phyloP scores from a whole-genome alignment of 1,284 basidiomycete species.

The Apiotrichum akiyoshidainum region DNA sequence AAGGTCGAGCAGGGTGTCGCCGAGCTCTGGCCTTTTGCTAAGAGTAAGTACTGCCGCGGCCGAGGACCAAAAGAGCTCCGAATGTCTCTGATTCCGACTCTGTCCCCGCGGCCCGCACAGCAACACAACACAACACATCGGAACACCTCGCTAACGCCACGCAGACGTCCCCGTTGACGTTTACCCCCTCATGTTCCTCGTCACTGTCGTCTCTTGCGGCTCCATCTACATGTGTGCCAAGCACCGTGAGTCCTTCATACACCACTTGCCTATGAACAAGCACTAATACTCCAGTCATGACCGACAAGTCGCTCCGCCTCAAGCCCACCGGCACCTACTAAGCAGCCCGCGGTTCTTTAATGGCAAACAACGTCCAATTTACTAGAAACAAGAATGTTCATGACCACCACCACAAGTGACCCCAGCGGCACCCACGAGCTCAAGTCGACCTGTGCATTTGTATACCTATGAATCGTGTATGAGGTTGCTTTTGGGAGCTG shows the following conservation, averaged over 20 bases:
- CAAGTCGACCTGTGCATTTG: background rate
- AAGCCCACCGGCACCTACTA: constrained; percentile 4
- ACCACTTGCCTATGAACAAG: background rate
- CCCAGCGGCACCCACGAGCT: background rate
- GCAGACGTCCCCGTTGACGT: constrained; percentile 9
- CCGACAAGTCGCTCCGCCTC: constrained; percentile 10
- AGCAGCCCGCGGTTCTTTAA: background rate
- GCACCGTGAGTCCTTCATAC: constrained; percentile 5
- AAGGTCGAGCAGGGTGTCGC: constrained; percentile 5
- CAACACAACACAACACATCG: background rate
- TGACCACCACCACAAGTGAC: background rate
- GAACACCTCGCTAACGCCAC: background rate
- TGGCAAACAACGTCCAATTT: background rate
- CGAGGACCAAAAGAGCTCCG: background rate
- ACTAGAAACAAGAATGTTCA: background rate
- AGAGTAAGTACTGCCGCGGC: background rate
- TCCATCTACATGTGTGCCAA: constrained; percentile 5
- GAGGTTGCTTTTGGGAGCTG: too few relatives aligned
- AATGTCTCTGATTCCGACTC: background rate
- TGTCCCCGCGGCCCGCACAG: background rate
- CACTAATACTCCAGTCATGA: background rate
- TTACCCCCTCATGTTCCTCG: constrained; percentile 5
- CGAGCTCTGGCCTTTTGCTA: constrained; percentile 4
- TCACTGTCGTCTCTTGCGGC: constrained; percentile 1
- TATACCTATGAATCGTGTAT: background rate